Percentiles rank a stretch among this genome's conserved stretches.
These are phyloP conservation scores for Papilionanthe hybrid DNA, from an alignment of 116 monocot genomes.

Conservation along the genomic window DNA sequence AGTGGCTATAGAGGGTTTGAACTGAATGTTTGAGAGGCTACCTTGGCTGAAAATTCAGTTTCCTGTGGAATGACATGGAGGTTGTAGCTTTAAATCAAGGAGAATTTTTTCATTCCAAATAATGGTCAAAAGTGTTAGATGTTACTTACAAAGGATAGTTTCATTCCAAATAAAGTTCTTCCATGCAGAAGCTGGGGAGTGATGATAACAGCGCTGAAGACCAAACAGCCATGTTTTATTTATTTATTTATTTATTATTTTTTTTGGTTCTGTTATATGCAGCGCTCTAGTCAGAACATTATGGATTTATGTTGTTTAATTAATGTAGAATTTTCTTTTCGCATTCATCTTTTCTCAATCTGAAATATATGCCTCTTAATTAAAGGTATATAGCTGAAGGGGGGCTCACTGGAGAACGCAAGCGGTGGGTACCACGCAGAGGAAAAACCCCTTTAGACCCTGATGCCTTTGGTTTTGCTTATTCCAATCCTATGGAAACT, in stretches of 20 bases:
- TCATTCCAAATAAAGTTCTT: constrained; percentile 4
- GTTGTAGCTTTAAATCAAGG: not conserved
- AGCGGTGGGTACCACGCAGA: constrained; percentile 91
- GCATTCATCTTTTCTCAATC: not conserved
- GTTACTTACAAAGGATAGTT: not conserved
- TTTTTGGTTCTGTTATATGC: not conserved
- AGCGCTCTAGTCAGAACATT: not conserved
- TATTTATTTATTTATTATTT: not conserved
- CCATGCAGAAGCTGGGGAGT: not conserved
- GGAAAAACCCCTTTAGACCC: constrained; percentile 96
- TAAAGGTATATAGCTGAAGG: constrained; percentile 77
- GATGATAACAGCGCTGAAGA: not conserved
- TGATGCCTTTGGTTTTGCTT: constrained; percentile 88
- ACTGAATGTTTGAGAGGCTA: not conserved
- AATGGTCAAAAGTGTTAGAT: not conserved
- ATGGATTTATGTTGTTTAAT: not conserved
- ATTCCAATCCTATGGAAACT: constrained; percentile 85
- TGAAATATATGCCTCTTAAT: not conserved
- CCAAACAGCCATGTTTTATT: not conserved
- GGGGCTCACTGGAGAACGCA: constrained; percentile 97
- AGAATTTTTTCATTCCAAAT: not conserved
- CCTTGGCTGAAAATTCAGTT: not conserved
- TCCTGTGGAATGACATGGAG: not conserved
- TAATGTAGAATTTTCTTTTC: not conserved
- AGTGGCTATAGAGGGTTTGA: not conserved